phyloP scores from a whole-genome alignment of 257 asterid species.

The Cynanchum wilfordii region DNA sequence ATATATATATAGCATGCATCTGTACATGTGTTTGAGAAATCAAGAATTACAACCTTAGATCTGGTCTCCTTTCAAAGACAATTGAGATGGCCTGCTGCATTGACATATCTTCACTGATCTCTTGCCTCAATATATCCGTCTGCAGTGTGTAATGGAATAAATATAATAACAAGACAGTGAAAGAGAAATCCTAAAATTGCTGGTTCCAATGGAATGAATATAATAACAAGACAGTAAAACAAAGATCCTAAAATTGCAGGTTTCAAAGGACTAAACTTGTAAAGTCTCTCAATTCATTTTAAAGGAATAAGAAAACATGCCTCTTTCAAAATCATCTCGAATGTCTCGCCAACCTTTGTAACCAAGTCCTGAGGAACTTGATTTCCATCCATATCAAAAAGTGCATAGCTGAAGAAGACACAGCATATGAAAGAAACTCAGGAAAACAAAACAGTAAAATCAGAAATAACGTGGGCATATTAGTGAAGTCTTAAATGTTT shows the following conservation, averaged over 20 bases:
- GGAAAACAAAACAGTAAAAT: not conserved
- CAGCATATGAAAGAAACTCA: not conserved
- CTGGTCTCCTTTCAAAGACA: constrained; percentile 81
- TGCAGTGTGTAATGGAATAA: constrained; percentile 27
- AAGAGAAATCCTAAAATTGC: not conserved
- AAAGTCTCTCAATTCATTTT: not conserved
- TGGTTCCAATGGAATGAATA: not conserved
- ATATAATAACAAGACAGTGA: not conserved
- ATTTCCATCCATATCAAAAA: constrained; percentile 82
- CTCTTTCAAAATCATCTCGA: constrained; percentile 86
- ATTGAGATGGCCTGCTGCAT: constrained; percentile 71
- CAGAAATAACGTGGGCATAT: not conserved
- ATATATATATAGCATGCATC: too few species aligned
- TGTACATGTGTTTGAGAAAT: not conserved
- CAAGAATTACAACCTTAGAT: constrained; percentile 48
- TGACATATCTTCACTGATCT: constrained; percentile 69
- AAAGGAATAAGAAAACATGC: constrained; percentile 22
- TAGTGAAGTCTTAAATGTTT: too few species aligned
- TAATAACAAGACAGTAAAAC: not conserved
- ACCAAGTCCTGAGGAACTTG: constrained; percentile 92
- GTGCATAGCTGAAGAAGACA: constrained; percentile 67
- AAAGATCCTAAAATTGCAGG: not conserved
- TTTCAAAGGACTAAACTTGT: not conserved
- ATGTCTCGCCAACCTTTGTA: constrained; percentile 75
- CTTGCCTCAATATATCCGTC: constrained; percentile 73